phyloP scores from a whole-genome alignment of 148 eudicot species.

The Cornus florida region DNA sequence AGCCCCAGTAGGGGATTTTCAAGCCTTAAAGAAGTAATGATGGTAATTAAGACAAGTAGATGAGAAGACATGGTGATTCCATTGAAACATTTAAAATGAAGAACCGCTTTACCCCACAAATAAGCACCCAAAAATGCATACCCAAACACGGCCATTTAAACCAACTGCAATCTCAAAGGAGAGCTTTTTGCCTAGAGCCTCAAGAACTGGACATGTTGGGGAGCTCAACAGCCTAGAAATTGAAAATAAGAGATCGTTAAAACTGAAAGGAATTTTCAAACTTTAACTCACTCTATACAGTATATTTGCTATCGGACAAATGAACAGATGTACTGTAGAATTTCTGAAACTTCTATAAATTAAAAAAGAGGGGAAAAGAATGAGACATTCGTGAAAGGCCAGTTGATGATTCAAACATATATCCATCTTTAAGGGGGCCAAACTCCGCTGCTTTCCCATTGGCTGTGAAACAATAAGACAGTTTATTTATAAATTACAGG shows the following conservation, averaged over 20 bases:
- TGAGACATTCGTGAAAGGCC: constrained; percentile 90
- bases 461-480: constrained; percentile 36
- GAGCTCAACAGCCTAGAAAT: constrained; percentile 68
- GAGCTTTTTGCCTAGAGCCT: constrained; percentile 72
- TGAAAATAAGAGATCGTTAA: not conserved
- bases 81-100: not conserved
- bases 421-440: constrained; percentile 90
- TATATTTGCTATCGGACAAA: not conserved
- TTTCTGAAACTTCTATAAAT: not conserved
- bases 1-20: not conserved
- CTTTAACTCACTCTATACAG: not conserved
- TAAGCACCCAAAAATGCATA: constrained; percentile 32
- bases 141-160: constrained; percentile 96
- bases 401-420: constrained; percentile 85
- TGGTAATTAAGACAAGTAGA: no score
- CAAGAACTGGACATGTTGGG: constrained; percentile 86
- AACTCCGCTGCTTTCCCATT: constrained; percentile 87
- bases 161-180: constrained; percentile 95
- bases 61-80: not conserved
- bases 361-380: constrained; percentile 13
- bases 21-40: not conserved
- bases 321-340: not conserved
- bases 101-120: not conserved
- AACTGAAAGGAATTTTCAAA: constrained; percentile 1
- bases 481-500: constrained; percentile 6